These are phyloP conservation scores for Craterostigma plantagineum DNA, from an alignment of 257 asterid species.

Conservation along the genomic window DNA sequence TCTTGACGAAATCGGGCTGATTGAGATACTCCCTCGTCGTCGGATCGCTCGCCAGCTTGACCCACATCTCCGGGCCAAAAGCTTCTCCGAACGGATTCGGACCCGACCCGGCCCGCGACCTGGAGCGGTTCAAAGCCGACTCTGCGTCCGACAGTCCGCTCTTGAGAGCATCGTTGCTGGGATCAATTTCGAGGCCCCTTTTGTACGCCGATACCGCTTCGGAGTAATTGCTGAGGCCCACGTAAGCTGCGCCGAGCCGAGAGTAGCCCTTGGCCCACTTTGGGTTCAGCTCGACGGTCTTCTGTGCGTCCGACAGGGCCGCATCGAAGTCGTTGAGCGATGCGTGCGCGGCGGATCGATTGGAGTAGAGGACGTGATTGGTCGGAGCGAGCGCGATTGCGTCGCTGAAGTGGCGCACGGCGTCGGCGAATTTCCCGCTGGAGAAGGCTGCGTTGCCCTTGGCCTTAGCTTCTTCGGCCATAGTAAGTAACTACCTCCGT, in stretches of 20 bases:
- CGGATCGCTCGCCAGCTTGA: too few relatives aligned
- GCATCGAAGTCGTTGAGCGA: conserved; percentile 42
- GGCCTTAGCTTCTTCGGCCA: conserved; percentile 95
- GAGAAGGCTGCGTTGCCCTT: conserved; percentile 90
- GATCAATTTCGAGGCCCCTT: conserved; percentile 69
- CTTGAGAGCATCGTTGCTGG: conserved; percentile 66
- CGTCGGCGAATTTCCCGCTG: conserved; percentile 49
- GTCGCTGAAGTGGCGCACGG: conserved; percentile 55
- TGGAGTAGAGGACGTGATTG: conserved; percentile 81
- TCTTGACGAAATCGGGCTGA: conserved; percentile 68
- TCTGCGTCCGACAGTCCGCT: conserved; percentile 76
- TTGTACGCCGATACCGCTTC: conserved; percentile 61
- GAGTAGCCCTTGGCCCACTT: conserved; percentile 83
- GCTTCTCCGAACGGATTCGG: conserved; percentile 65
- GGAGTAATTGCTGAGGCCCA: conserved; percentile 36
- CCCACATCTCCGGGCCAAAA: conserved; percentile 92
- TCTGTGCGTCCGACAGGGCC: conserved; percentile 77
- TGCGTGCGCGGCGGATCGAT: conserved; percentile 87
- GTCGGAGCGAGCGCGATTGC: conserved; percentile 53
- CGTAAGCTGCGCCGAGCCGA: conserved; percentile 77
- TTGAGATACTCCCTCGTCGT: conserved; percentile 31
- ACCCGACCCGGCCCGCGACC: conserved; percentile 15
- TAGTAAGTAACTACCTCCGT: too few relatives aligned
- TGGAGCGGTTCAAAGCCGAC: conserved; percentile 22
- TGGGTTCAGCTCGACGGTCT: conserved; percentile 75